phyloP scores from a whole-genome alignment of 495 filamentous ascomycete genomes.

The Aspergillus steynii region DNA sequence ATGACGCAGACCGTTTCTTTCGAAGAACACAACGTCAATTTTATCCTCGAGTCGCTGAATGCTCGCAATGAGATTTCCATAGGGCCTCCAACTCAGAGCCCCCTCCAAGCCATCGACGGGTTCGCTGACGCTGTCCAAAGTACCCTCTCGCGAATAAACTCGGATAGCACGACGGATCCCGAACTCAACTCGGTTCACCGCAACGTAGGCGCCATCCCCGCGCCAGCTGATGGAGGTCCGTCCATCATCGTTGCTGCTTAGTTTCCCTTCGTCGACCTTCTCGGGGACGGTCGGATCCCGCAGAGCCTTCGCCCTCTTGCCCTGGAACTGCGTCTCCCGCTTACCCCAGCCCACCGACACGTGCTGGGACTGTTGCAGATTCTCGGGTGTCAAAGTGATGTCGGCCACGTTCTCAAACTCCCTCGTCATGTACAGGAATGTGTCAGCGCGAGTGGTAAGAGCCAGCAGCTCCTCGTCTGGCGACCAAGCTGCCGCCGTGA shows the following conservation, averaged over 20 bases:
- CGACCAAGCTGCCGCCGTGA: constrained; percentile 88
- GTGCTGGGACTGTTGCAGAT: constrained; percentile 87
- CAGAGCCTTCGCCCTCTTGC: constrained; percentile 85
- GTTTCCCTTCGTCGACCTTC: constrained; percentile 78
- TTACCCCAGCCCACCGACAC: constrained; percentile 99
- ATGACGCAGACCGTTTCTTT: constrained; percentile 91
- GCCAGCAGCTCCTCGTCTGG: constrained; percentile 91
- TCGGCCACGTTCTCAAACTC: constrained; percentile 81
- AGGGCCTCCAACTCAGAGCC: constrained; percentile 86
- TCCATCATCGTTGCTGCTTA: constrained; percentile 70
- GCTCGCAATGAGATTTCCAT: constrained; percentile 83
- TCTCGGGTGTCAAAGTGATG: constrained; percentile 67
- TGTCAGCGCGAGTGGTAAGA: constrained; percentile 74
- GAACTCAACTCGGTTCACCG: constrained; percentile 73
- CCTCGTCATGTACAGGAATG: constrained; percentile 88
- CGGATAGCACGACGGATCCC: constrained; percentile 73
- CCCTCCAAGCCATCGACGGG: constrained; percentile 88
- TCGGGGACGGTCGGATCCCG: constrained; percentile 94
- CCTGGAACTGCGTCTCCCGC: constrained; percentile 95
- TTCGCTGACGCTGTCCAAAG: constrained; percentile 87
- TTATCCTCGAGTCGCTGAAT: constrained; percentile 69
- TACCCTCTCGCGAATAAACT: constrained; percentile 86
- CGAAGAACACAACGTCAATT: constrained; percentile 91
- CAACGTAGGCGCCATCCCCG: constrained; percentile 90
- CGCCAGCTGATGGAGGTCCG: constrained; percentile 82